Evolutionary conservation across 768 basidiomycete genomes (phyloP).

Genomic region (Dioszegia hungarica): DNA sequence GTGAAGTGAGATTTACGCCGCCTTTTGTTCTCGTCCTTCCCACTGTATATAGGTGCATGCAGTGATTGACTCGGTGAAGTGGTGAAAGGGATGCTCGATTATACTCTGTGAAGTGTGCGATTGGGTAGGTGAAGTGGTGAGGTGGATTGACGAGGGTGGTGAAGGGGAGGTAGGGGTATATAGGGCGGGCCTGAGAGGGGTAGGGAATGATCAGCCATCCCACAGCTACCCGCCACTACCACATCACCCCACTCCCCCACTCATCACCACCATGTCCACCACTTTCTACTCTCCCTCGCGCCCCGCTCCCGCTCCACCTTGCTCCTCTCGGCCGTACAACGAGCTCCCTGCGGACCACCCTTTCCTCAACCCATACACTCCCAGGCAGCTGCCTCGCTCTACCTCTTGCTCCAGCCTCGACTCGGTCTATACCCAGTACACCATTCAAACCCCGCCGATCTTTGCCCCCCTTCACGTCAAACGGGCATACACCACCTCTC

Average conservation of each 20-base stretch:
- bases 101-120: conserved; percentile 1
- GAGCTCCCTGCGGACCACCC: conserved; percentile 6
- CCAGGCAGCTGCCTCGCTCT: neutral
- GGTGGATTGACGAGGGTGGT: neutral
- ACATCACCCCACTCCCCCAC: neutral
- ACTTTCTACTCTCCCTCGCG: neutral
- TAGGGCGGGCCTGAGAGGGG: neutral
- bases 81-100: neutral
- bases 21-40: neutral
- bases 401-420: neutral
- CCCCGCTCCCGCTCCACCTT: neutral
- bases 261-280: neutral
- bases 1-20: neutral
- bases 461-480: neutral
- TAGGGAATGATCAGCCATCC: conserved; percentile 1
- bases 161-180: neutral
- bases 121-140: neutral
- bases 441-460: neutral
- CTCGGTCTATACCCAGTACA: neutral
- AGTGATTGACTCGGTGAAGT: conserved; percentile 2
- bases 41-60: neutral
- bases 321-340: neutral
- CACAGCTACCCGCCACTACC: neutral
- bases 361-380: conserved; percentile 6
- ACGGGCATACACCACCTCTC: neutral